A percentile compares a stretch with the other conserved stretches of the same genome.
Evolutionary conservation across 768 basidiomycete genomes (phyloP).

Genomic region (Psilocybe cyanescens): DNA sequence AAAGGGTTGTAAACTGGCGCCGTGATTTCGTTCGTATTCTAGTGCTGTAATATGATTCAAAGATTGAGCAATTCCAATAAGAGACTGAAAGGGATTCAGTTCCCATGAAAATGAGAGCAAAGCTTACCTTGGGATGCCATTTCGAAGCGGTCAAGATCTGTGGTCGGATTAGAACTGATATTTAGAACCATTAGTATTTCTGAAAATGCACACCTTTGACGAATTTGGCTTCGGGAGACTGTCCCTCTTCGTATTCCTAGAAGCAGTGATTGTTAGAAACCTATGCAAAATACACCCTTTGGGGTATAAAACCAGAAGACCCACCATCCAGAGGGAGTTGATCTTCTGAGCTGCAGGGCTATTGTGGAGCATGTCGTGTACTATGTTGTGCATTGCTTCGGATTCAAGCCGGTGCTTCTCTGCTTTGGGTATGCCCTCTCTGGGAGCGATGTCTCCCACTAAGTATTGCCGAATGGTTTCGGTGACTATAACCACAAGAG

Average conservation of each 20-base stretch:
- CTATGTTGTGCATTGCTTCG: conserved; percentile 91
- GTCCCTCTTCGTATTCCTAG: conserved; percentile 84
- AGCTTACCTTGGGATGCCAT: conserved; percentile 80
- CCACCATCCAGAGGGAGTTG: conserved; percentile 70
- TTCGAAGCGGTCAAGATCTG: conserved; percentile 87
- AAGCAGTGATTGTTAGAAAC: neutral
- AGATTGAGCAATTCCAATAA: neutral
- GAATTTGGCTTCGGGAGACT: conserved; percentile 77
- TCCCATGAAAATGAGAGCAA: neutral
- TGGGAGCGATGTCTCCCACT: conserved; percentile 95
- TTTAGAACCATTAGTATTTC: too few relatives aligned
- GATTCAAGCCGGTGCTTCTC: conserved; percentile 81
- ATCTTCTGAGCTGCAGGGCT: conserved; percentile 72
- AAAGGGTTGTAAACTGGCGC: conserved; percentile 66
- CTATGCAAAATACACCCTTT: neutral
- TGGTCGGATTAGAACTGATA: too few relatives aligned
- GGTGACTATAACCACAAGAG: neutral
- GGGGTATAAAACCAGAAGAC: conserved; percentile 11
- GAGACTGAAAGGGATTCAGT: neutral
- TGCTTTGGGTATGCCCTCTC: conserved; percentile 80
- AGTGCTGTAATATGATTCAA: conserved; percentile 46
- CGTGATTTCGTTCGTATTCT: conserved; percentile 70
- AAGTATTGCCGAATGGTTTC: neutral
- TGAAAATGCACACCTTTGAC: conserved; percentile 68
- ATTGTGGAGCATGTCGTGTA: conserved; percentile 86